A percentile compares a stretch with the other conserved stretches of the same genome.
Evolutionary conservation across 2,329 filamentous ascomycete species (phyloP).

Genomic region (Scedosporium apiospermum): DNA sequence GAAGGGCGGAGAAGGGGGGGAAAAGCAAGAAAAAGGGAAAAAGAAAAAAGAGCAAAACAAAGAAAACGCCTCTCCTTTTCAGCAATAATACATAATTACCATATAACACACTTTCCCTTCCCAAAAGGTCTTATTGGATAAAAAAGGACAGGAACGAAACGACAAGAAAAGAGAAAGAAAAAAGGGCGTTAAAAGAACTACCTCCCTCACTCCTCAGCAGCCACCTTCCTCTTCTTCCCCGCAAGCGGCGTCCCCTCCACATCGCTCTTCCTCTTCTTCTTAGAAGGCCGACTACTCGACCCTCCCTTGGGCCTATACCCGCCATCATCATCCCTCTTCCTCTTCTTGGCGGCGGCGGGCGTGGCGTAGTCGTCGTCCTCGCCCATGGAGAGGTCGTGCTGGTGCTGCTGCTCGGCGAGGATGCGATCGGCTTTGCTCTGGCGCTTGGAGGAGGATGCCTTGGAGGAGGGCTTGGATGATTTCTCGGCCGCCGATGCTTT

Average conservation of each 20-base stretch:
- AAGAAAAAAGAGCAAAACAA: background rate
- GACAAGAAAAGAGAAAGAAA: too few species aligned
- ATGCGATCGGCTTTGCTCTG: constrained; percentile 9
- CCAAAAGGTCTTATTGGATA: background rate
- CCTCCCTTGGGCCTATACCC: constrained; percentile 52
- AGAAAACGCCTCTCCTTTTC: too few species aligned
- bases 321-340: constrained; percentile 50
- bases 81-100: too few species aligned
- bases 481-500: background rate
- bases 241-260: constrained; percentile 21
- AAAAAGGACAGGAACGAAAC: background rate
- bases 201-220: background rate
- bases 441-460: constrained; percentile 12
- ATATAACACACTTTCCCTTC: too few species aligned
- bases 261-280: constrained; percentile 52
- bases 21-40: background rate
- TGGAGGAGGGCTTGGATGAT: background rate
- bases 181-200: too few species aligned
- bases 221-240: constrained; percentile 21
- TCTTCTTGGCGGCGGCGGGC: constrained; percentile 29
- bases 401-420: constrained; percentile 13
- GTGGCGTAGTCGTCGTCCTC: constrained; percentile 25
- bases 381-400: constrained; percentile 29
- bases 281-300: constrained; percentile 35
- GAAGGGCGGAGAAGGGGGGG: background rate